phyloP scores from a whole-genome alignment of 2,329 filamentous ascomycete species.

The Blumeria graminis region DNA sequence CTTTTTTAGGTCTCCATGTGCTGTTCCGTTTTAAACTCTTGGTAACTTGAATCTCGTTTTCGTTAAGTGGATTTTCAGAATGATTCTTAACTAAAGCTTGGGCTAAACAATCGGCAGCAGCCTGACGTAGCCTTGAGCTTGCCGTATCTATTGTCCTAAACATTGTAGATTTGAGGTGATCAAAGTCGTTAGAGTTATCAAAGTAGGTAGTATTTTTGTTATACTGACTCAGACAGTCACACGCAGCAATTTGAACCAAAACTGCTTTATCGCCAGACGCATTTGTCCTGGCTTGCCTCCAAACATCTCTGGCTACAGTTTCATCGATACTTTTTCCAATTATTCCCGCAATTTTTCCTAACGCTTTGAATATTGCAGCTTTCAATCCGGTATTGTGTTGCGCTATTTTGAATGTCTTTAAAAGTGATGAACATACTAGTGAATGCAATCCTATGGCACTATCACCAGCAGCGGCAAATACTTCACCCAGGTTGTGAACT shows the following conservation, averaged over 20 bases:
- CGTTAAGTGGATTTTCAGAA: slow-evolving; percentile 30
- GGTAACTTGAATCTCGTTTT: slow-evolving; percentile 30
- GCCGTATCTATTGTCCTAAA: slow-evolving; percentile 73
- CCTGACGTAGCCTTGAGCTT: slow-evolving; percentile 53
- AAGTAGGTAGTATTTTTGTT: slow-evolving; percentile 56
- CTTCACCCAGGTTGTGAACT: slow-evolving; percentile 61
- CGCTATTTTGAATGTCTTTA: slow-evolving; percentile 61
- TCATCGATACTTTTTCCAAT: slow-evolving; percentile 64
- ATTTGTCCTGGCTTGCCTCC: slow-evolving; percentile 68
- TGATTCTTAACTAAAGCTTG: slow-evolving; percentile 64
- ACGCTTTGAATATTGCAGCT: slow-evolving; percentile 48
- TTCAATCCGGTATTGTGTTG: slow-evolving; percentile 62
- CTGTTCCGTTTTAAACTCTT: slow-evolving; percentile 47
- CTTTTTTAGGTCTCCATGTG: slow-evolving; percentile 31
- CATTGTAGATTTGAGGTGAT: slow-evolving; percentile 56
- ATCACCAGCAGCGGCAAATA: slow-evolving; percentile 81
- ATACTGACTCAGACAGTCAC: slow-evolving; percentile 53
- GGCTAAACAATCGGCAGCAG: slow-evolving; percentile 65
- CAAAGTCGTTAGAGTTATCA: slow-evolving; percentile 71
- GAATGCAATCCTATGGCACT: slow-evolving; percentile 70
- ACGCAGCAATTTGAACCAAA: slow-evolving; percentile 56
- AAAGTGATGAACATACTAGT: slow-evolving; percentile 42
- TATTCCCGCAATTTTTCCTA: slow-evolving; percentile 55
- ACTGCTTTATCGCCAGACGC: slow-evolving; percentile 60
- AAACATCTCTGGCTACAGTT: slow-evolving; percentile 61